These are phyloP conservation scores for Neurospora tetraspora DNA, from an alignment of 495 filamentous ascomycete species.

Conservation along the genomic window DNA sequence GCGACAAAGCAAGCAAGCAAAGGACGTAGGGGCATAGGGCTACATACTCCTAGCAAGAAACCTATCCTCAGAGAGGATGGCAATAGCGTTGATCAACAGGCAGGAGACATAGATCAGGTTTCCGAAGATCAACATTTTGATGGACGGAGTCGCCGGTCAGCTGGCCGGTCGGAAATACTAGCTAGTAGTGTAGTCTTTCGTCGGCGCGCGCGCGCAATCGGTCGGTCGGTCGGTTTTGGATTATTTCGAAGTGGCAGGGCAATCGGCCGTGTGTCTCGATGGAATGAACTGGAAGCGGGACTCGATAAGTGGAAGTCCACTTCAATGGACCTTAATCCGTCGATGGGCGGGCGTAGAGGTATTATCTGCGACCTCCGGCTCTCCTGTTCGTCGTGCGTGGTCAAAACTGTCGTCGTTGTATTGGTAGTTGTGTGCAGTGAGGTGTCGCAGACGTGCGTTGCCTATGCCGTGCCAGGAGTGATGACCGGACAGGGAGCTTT, in stretches of 20 bases:
- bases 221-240: background rate
- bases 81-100: constrained; percentile 88
- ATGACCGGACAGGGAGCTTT: background rate
- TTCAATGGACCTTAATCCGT: background rate
- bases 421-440: background rate
- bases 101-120: constrained; percentile 67
- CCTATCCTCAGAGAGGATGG: constrained; percentile 92
- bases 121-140: constrained; percentile 59
- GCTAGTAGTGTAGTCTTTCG: background rate
- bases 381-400: background rate
- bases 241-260: background rate
- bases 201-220: background rate
- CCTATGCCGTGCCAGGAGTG: background rate
- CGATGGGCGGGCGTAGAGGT: background rate
- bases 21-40: background rate
- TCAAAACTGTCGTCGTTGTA: background rate
- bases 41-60: constrained; percentile 87
- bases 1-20: background rate
- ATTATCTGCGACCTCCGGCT: background rate
- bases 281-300: background rate
- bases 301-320: background rate
- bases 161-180: background rate
- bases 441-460: background rate
- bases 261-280: background rate
- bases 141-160: background rate